A percentile compares a stretch with the other conserved stretches of the same genome.
Evolutionary conservation across 2,329 filamentous ascomycete genomes (phyloP).

Genomic region (Dactylonectria macrodidyma): DNA sequence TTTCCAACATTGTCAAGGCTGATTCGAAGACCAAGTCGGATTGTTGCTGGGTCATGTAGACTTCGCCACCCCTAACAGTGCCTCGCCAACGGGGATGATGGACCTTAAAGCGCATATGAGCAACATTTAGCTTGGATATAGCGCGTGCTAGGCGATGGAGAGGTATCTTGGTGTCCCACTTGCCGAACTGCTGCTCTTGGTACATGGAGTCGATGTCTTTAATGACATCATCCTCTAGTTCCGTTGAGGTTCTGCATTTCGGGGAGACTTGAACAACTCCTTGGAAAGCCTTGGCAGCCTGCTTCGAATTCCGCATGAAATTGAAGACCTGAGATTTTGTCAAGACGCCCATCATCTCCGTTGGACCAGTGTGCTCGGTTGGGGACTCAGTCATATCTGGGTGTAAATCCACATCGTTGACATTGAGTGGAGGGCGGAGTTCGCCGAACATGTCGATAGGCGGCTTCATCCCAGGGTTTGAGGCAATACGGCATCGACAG

Average conservation of each 20-base stretch:
- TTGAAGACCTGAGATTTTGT: conserved; percentile 50
- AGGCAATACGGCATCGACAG: conserved; percentile 23
- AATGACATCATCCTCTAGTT: conserved; percentile 42
- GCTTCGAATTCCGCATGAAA: conserved; percentile 46
- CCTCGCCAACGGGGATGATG: conserved; percentile 46
- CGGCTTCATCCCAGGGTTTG: conserved; percentile 12
- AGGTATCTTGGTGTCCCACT: conserved; percentile 48
- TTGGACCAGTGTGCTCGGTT: conserved; percentile 62
- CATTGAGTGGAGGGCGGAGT: conserved; percentile 64
- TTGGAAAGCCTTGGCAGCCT: conserved; percentile 39
- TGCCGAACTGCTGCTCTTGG: conserved; percentile 36
- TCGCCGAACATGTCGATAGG: conserved; percentile 30
- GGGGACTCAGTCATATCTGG: conserved; percentile 65
- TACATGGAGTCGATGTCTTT: conserved; percentile 48
- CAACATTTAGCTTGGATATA: conserved; percentile 44
- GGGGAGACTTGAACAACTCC: conserved; percentile 22
- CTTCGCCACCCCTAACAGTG: background rate
- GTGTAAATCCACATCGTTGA: conserved; percentile 69
- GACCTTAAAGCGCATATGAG: conserved; percentile 49
- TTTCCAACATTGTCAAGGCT: conserved; percentile 43
- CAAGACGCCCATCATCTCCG: conserved; percentile 66
- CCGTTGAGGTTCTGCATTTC: conserved; percentile 23
- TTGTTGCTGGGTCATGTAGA: conserved; percentile 38
- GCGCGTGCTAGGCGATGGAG: conserved; percentile 43
- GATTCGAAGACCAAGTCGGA: conserved; percentile 46